phyloP scores from a whole-genome alignment of 2,329 filamentous ascomycete genomes.

The Rosellinia necatrix region DNA sequence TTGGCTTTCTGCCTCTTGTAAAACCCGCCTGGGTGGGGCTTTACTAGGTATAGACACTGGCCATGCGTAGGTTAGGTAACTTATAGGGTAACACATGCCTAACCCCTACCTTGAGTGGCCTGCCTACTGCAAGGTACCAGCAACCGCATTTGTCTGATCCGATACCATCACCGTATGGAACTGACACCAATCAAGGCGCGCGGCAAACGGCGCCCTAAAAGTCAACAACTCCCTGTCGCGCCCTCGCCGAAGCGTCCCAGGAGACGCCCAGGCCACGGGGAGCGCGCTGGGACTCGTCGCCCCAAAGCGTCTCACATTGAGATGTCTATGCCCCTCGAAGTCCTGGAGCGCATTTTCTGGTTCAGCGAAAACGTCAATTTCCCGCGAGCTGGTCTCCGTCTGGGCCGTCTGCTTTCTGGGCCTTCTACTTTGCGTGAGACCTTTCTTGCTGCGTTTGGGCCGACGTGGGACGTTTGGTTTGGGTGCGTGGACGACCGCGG shows the following conservation, averaged over 20 bases:
- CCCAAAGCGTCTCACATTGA: constrained; percentile 37
- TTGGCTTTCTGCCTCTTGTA: too few species aligned
- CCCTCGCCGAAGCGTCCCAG: constrained; percentile 21
- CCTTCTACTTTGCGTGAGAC: constrained; percentile 41
- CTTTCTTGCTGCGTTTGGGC: constrained; percentile 45
- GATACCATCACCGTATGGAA: constrained; percentile 42
- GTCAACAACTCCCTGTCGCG: constrained; percentile 16
- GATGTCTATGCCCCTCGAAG: constrained; percentile 53
- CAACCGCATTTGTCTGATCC: not conserved
- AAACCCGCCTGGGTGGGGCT: too few species aligned
- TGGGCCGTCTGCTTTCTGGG: constrained; percentile 54
- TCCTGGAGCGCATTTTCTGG: constrained; percentile 58
- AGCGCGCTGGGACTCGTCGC: constrained; percentile 20
- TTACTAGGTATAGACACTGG: too few species aligned
- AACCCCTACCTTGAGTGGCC: too few species aligned
- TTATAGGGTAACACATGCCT: too few species aligned
- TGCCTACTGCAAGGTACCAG: too few species aligned
- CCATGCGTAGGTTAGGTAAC: too few species aligned
- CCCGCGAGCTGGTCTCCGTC: constrained; percentile 48
- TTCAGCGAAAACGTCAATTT: constrained; percentile 55
- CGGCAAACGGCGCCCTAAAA: constrained; percentile 48
- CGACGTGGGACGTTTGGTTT: constrained; percentile 47
- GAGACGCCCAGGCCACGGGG: constrained; percentile 16
- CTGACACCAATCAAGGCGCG: constrained; percentile 55
- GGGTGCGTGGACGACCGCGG: constrained; percentile 41